phyloP scores from a whole-genome alignment of 371 early-diverging fungal species.

The Zychaea mexicana region DNA sequence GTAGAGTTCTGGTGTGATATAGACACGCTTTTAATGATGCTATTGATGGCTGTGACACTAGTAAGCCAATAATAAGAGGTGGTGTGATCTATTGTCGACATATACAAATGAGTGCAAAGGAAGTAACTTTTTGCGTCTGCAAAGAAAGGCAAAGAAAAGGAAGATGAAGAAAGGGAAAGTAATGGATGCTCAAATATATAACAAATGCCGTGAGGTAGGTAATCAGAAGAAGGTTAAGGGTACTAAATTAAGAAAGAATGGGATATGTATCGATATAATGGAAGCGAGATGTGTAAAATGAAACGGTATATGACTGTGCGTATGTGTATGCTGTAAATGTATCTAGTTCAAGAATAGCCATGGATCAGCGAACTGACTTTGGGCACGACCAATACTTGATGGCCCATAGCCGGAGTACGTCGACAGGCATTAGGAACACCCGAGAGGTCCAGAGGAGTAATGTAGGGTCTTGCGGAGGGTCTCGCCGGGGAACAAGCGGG shows the following conservation, averaged over 20 bases:
- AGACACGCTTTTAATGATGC: too few relatives aligned
- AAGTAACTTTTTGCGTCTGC: background rate
- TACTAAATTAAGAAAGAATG: too few relatives aligned
- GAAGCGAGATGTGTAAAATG: too few relatives aligned
- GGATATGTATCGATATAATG: too few relatives aligned
- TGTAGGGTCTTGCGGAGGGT: background rate
- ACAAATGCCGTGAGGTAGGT: too few relatives aligned
- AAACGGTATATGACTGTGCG: background rate
- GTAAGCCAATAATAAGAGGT: too few relatives aligned
- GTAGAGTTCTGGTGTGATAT: background rate
- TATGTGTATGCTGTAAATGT: background rate
- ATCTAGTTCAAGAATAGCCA: background rate
- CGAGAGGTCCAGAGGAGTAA: slow-evolving; percentile 6
- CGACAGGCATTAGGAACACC: slow-evolving; percentile 12
- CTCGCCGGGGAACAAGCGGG: background rate
- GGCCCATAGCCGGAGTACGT: background rate
- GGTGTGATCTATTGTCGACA: too few relatives aligned
- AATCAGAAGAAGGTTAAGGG: too few relatives aligned
- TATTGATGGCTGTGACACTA: too few relatives aligned
- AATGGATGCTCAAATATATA: too few relatives aligned
- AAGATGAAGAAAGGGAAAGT: background rate
- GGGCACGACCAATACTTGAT: background rate
- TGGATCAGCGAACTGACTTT: slow-evolving; percentile 3
- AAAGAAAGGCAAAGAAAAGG: background rate
- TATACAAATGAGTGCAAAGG: too few relatives aligned